Evolutionary conservation across 768 basidiomycete species (phyloP), one percentile per base, ranked within the genome.

Genomic region (Macrolepiota albuminosa): DNA sequence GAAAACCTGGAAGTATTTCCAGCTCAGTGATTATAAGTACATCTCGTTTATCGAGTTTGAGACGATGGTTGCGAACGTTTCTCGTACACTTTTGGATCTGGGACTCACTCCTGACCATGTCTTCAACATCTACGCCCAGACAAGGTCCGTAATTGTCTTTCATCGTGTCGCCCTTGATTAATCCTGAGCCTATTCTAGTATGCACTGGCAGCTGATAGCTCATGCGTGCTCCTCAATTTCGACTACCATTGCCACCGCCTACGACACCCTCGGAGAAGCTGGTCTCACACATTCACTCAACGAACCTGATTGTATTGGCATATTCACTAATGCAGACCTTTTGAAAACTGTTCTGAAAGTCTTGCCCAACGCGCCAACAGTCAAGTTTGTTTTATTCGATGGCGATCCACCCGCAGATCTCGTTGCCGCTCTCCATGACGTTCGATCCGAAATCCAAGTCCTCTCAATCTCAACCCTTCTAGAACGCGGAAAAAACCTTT

Each of bases 1-100:
- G 72, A 99, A 98, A 84, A 91, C 81, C 56, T 99, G 96, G 96
- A 93, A 89, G 70, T 98, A 89, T 75, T 99, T 93, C 74, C 82
- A 95, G 73, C 81, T 98, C 56, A 89, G 88, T 72, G 89, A 89
- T 60, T 98, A 89, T 81, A 84, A 91, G 74, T 98, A 87, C 72
- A 74, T 89, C 68, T 84, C 73, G 54, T 98, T 84, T 72, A 66
- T 87, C 63, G 84, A 93, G 65, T 78, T 95, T 59, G 80, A 86
- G 67, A 81, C 84, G 29, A 75, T 78, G 11, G 82, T 89, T 6
- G 76, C 76, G 6, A 83, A 87, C 67, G 74, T 93, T 49, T 88
- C 85, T 0, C 78, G 86, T 18, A 94, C 85, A 5, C 72, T 97
- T 58, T 68, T 91, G 51, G 82, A 89, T 64, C 73, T 95, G 34